Percentiles rank a stretch among this genome's conserved stretches.
Evolutionary conservation across 2,329 filamentous ascomycete species (phyloP).

Genomic region (Colletotrichum godetiae): DNA sequence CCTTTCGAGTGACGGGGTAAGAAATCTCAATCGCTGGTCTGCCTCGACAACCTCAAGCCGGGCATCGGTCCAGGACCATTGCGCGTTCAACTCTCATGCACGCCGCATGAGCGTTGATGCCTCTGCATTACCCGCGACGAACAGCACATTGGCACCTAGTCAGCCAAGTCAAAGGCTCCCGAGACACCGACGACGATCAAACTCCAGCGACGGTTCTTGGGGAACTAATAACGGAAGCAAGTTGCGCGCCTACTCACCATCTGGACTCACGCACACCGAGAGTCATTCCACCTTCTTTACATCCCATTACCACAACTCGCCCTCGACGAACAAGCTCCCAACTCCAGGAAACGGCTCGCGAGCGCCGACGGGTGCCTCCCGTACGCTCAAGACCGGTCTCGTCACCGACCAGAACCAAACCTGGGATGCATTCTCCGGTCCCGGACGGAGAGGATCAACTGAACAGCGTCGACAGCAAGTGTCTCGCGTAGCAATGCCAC

Average conservation of each 20-base stretch:
- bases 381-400: not conserved
- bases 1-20: slow-evolving; percentile 51
- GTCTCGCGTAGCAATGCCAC: slow-evolving; percentile 38
- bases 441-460: slow-evolving; percentile 25
- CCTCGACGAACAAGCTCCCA: not conserved
- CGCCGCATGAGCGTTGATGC: slow-evolving; percentile 22
- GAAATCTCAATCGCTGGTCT: slow-evolving; percentile 62
- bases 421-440: slow-evolving; percentile 31
- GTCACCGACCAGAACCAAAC: not conserved
- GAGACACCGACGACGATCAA: slow-evolving; percentile 11
- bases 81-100: not conserved
- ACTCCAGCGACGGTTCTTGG: slow-evolving; percentile 16
- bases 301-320: not conserved
- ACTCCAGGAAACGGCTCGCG: not conserved
- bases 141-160: not conserved
- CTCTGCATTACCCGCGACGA: not conserved
- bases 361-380: not conserved
- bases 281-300: not conserved
- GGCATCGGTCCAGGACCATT: slow-evolving; percentile 20
- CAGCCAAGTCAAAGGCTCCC: not conserved
- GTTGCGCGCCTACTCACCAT: slow-evolving; percentile 5
- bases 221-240: not conserved
- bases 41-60: slow-evolving; percentile 59
- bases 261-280: not conserved
- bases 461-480: slow-evolving; percentile 10